A percentile compares a stretch with the other conserved stretches of the same genome.
phyloP scores from a whole-genome alignment of 768 basidiomycete genomes.

The Sistotremastrum niveocremeum region DNA sequence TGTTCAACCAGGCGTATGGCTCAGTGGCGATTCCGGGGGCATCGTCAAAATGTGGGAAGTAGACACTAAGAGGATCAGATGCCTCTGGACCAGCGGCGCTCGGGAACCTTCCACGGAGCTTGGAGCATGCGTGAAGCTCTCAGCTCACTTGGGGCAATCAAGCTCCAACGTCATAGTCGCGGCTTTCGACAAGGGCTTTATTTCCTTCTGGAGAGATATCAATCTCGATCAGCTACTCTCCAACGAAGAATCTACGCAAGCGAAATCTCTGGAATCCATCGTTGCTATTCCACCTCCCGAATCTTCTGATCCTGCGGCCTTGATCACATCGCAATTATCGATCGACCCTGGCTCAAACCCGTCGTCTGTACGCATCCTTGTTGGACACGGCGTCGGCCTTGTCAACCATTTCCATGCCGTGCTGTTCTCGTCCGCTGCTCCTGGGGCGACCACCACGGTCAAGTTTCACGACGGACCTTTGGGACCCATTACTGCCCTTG shows the following conservation, averaged over 20 bases:
- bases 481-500: slow-evolving; percentile 36
- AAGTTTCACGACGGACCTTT: slow-evolving; percentile 39
- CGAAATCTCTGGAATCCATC: neutral
- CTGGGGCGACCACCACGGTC: slow-evolving; percentile 17
- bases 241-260: slow-evolving; percentile 6
- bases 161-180: slow-evolving; percentile 28
- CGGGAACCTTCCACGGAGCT: slow-evolving; percentile 21
- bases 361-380: slow-evolving; percentile 25
- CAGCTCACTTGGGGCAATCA: slow-evolving; percentile 22
- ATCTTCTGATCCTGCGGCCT: slow-evolving; percentile 7
- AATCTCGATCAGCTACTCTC: slow-evolving; percentile 5
- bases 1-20: slow-evolving; percentile 26
- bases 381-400: slow-evolving; percentile 34
- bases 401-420: slow-evolving; percentile 41
- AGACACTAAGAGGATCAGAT: slow-evolving; percentile 28
- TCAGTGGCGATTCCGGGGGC: slow-evolving; percentile 51
- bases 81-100: slow-evolving; percentile 48
- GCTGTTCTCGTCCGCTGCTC: slow-evolving; percentile 9
- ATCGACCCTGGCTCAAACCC: slow-evolving; percentile 3
- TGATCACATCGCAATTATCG: slow-evolving; percentile 7
- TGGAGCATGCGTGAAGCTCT: slow-evolving; percentile 41
- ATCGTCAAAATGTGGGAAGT: slow-evolving; percentile 61
- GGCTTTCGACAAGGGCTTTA: slow-evolving; percentile 42
- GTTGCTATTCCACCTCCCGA: neutral
- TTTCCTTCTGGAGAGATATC: slow-evolving; percentile 42